phyloP scores from a whole-genome alignment of 768 basidiomycete species.

The Arthromyces matolae region DNA sequence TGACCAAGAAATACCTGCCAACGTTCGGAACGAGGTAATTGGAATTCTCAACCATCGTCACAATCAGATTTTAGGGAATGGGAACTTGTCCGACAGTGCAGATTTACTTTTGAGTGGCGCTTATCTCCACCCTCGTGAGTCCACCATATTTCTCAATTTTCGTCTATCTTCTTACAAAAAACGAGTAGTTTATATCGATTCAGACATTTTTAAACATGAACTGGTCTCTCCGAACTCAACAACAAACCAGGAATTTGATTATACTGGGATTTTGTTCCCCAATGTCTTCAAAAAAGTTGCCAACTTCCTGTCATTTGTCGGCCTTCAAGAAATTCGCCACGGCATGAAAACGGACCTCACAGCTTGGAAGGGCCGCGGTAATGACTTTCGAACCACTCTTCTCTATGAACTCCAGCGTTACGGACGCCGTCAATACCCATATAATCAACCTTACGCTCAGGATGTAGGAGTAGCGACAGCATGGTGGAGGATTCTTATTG shows the following conservation, averaged over 20 bases:
- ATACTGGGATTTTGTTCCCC: conserved; percentile 1
- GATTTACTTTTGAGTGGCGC: conserved; percentile 19
- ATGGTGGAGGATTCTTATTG: conserved; percentile 2
- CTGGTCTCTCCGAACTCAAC: too few relatives aligned
- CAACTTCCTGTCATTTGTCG: not conserved
- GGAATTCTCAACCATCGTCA: conserved; percentile 20
- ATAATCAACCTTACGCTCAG: not conserved
- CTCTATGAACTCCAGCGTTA: conserved; percentile 3
- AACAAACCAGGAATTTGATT: too few relatives aligned
- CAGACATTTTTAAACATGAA: not conserved
- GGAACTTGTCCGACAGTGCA: conserved; percentile 11
- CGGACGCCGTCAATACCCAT: conserved; percentile 3
- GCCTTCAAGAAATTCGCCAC: not conserved
- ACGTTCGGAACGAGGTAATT: conserved; percentile 16
- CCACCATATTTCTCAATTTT: not conserved
- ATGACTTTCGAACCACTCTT: not conserved
- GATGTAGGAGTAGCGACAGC: not conserved
- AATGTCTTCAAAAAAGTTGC: not conserved
- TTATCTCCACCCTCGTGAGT: conserved; percentile 22
- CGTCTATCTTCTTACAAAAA: not conserved
- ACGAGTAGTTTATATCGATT: conserved; percentile 14
- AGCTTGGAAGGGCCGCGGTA: conserved; percentile 1
- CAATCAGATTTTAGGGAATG: conserved; percentile 19
- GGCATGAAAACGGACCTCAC: not conserved
- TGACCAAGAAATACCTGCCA: conserved; percentile 8